Evolutionary conservation across 2,329 filamentous ascomycete species (phyloP).

Genomic region (Alternaria atra): DNA sequence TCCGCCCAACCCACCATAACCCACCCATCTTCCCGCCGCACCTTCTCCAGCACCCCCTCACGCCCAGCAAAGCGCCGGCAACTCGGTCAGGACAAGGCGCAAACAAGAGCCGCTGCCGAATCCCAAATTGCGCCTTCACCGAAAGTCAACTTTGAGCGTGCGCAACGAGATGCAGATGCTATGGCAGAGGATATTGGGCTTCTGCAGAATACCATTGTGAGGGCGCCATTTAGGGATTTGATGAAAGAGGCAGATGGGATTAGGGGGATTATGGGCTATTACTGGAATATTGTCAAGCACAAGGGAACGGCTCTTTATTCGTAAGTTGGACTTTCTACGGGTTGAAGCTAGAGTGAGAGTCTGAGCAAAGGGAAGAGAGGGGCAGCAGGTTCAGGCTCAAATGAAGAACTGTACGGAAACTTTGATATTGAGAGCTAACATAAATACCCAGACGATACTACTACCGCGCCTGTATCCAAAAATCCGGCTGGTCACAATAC

Average conservation of each 20-base stretch:
- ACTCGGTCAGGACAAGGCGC: slow-evolving; percentile 16
- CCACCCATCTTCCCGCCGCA: slow-evolving; percentile 16
- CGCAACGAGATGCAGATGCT: slow-evolving; percentile 11
- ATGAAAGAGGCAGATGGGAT: slow-evolving; percentile 2
- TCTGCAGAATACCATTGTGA: slow-evolving; percentile 31
- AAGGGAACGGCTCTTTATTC: slow-evolving; percentile 29
- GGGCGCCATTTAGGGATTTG: slow-evolving; percentile 26
- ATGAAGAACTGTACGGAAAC: not conserved
- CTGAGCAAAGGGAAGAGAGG: not conserved
- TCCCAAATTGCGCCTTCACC: slow-evolving; percentile 19
- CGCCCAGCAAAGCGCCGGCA: slow-evolving; percentile 17
- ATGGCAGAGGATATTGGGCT: slow-evolving; percentile 36
- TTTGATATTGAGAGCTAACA: slow-evolving; percentile 5
- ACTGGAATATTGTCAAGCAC: slow-evolving; percentile 30
- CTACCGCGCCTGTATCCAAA: slow-evolving; percentile 27
- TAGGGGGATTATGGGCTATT: slow-evolving; percentile 23
- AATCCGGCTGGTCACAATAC: slow-evolving; percentile 20
- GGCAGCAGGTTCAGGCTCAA: not conserved
- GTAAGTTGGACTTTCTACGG: slow-evolving; percentile 14
- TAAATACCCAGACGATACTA: slow-evolving; percentile 17
- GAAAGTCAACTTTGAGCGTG: slow-evolving; percentile 9
- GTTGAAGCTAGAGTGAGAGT: not conserved
- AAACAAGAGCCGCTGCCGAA: slow-evolving; percentile 19
- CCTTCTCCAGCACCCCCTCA: slow-evolving; percentile 36
- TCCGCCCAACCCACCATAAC: slow-evolving; percentile 11